Percentiles rank a stretch among this genome's conserved stretches.
Conservation (phyloP, 441 rosid species). For the Eutrema salsugineum region DNA sequence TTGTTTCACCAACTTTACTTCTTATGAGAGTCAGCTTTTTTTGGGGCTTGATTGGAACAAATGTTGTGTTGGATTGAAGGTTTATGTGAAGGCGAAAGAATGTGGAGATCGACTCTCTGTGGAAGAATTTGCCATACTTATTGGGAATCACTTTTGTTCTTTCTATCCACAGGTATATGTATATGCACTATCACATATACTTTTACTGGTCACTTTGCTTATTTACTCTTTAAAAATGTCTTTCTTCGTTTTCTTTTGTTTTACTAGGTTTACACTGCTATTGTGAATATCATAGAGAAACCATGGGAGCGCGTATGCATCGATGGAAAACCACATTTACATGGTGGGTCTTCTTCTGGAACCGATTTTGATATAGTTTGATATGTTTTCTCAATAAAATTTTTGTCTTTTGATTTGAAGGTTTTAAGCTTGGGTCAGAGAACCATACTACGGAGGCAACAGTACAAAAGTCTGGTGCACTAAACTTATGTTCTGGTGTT, state of each 20-base stretch:
- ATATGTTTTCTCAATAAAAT: not conserved
- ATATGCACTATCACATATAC: not conserved
- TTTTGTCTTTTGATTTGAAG: conserved; percentile 30
- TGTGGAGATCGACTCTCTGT: conserved; percentile 62
- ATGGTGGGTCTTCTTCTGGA: conserved; percentile 46
- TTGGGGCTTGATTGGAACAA: not conserved
- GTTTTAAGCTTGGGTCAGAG: conserved; percentile 92
- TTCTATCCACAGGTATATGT: conserved; percentile 64
- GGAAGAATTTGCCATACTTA: conserved; percentile 75
- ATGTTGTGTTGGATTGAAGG: conserved; percentile 38
- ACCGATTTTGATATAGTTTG: not conserved
- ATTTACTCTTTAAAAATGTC: not conserved
- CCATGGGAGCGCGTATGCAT: conserved; percentile 84
- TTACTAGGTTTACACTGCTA: conserved; percentile 63
- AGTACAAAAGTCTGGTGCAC: conserved; percentile 58
- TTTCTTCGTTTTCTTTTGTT: not conserved
- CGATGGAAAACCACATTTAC: conserved; percentile 68
- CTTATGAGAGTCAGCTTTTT: not conserved
- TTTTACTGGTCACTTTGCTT: not conserved
- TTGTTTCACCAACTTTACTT: too few relatives aligned
- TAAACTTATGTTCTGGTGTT: conserved; percentile 66
- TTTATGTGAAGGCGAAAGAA: conserved; percentile 86
- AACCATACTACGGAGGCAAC: conserved; percentile 71
- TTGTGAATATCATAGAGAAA: conserved; percentile 78
- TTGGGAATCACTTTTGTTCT: conserved; percentile 75